Base-by-base conservation (phyloP, 106 monocot species). In the Platanthera guangdongensis region DNA sequence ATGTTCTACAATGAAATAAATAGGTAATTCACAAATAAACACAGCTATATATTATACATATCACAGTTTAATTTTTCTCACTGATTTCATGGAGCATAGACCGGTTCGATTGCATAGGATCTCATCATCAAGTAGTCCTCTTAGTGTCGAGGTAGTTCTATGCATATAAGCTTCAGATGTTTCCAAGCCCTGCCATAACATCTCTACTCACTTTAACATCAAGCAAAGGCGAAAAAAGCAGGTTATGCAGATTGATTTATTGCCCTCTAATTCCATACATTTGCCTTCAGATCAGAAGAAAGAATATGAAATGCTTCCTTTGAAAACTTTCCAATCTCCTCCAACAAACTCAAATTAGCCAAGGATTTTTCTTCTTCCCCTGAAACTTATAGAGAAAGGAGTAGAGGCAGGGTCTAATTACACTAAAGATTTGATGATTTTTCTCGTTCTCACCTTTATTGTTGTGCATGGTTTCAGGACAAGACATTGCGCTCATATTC, bases 251-350 rank as follows among this genome's bases (percentile, higher is more conserved):
- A 16, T 48, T 32, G 12, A 46, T 45, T 13, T 46, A 15, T 39
- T 45, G 15, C 1, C 48, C 13, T n/a, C 3, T n/a, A 71, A 16
- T 48, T 68, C n/a, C 15, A 7, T 71, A 71, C 70, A 16, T 71
- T 71, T 28, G 15, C 47, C 70, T 71, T 71, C 47, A 71, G 47
- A 16, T 71, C 70, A 48, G 70, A 47, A 71, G 70, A 47, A 14
- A 71, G 47, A 48, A 71, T 71, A n/a, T 71, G 4, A 15, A 46
- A 71, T 4, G 70, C 70, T 48, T 71, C 70, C 15, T n/a, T 4
- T 7, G 70, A 71, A 48, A 71, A 14, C 16, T 2, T 71, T 71
- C 47, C 47, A 71, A 48, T 71, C 28, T 71, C 48, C 47, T 71
- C 70, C 8, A 71, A 71, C 47, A 71, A 47, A 16, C 15, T 71